phyloP scores from a whole-genome alignment of 768 basidiomycete species.

The Candolleomyces aberdarensis region DNA sequence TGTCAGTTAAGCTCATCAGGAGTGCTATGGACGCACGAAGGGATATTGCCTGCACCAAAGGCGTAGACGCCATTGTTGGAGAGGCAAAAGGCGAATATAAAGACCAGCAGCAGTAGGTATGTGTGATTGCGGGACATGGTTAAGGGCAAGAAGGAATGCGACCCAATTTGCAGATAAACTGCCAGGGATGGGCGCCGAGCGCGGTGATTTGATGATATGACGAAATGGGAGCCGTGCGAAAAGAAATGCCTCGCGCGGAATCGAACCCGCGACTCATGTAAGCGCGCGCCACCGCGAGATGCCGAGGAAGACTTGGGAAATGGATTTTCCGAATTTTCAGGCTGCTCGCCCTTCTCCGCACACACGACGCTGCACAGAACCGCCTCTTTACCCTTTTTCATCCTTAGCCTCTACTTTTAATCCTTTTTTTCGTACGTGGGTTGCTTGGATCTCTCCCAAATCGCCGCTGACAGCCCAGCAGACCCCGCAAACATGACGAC shows the following conservation, averaged over 20 bases:
- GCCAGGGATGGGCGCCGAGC: slow-evolving; percentile 4
- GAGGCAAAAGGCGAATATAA: slow-evolving; percentile 54
- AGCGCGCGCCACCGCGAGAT: slow-evolving; percentile 8
- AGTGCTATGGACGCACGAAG: slow-evolving; percentile 42
- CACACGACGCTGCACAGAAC: slow-evolving; percentile 10
- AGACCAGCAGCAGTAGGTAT: slow-evolving; percentile 43
- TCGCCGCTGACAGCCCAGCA: too few species aligned
- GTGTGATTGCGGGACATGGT: slow-evolving; percentile 33
- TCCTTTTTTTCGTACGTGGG: slow-evolving; percentile 27
- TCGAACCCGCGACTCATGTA: neutral
- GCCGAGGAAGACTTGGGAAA: slow-evolving; percentile 14
- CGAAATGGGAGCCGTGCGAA: too few species aligned
- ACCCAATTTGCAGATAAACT: too few species aligned
- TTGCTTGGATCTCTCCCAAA: neutral
- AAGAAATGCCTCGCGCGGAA: neutral
- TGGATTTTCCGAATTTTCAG: slow-evolving; percentile 9
- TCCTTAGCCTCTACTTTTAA: slow-evolving; percentile 26
- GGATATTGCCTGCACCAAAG: slow-evolving; percentile 87
- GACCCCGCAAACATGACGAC: slow-evolving; percentile 32
- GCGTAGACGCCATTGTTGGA: slow-evolving; percentile 60
- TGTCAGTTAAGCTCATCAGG: slow-evolving; percentile 15
- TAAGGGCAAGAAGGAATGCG: neutral
- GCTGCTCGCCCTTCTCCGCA: slow-evolving; percentile 11
- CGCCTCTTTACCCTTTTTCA: slow-evolving; percentile 16
- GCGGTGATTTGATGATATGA: too few species aligned